Evolutionary conservation across 108 stramenopile genomes (phyloP).

Genomic region (Cyclotella choctawhatcheeana): DNA sequence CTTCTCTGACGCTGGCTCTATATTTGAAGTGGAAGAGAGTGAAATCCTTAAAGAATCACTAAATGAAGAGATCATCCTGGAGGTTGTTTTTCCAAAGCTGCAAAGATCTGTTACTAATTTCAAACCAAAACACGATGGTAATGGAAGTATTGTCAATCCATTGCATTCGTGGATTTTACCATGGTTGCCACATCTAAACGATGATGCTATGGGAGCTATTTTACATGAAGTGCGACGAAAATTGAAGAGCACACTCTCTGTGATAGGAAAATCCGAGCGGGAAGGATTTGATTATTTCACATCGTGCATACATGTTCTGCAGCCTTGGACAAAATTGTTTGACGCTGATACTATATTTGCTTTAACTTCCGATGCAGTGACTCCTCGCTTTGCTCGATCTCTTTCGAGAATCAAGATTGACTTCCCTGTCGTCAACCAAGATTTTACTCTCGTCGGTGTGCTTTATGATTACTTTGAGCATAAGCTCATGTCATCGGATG

Average conservation of each 20-base stretch:
- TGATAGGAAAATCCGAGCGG: conserved; percentile 47
- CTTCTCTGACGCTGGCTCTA: background rate
- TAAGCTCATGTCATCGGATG: conserved; percentile 59
- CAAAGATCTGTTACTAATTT: conserved; percentile 52
- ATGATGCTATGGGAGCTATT: conserved; percentile 58
- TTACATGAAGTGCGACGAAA: conserved; percentile 68
- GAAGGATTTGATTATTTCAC: conserved; percentile 51
- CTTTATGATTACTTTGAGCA: conserved; percentile 48
- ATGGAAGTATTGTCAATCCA: conserved; percentile 39
- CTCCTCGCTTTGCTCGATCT: conserved; percentile 57
- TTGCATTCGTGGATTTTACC: conserved; percentile 81
- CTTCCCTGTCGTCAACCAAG: conserved; percentile 27
- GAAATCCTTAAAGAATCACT: conserved; percentile 35
- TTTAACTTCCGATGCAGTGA: conserved; percentile 58
- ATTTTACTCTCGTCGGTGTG: conserved; percentile 45
- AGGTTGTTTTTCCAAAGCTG: conserved; percentile 54
- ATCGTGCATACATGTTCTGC: conserved; percentile 37
- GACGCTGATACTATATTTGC: conserved; percentile 45
- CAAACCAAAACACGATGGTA: conserved; percentile 57
- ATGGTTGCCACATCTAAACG: conserved; percentile 78
- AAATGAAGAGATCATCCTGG: conserved; percentile 42
- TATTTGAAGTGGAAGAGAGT: conserved; percentile 19
- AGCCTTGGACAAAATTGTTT: conserved; percentile 69
- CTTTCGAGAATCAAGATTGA: conserved; percentile 40
- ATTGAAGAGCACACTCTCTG: conserved; percentile 55